Evolutionary conservation across 1,139 yeast species (phyloP).

Genomic region (Kurtzmaniella quercitrusa): DNA sequence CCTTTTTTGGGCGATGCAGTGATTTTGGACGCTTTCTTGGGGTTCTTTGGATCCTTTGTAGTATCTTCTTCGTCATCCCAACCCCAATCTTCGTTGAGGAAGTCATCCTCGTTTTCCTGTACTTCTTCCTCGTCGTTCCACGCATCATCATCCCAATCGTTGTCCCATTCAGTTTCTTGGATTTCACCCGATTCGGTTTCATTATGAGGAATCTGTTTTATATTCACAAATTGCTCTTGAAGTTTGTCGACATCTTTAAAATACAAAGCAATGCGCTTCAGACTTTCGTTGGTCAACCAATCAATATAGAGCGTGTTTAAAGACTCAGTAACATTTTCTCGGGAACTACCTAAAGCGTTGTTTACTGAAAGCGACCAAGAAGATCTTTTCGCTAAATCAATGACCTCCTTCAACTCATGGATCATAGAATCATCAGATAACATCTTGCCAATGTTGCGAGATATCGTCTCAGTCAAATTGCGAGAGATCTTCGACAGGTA

Average conservation of each 20-base stretch:
- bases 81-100: constrained; percentile 9
- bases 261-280: constrained; percentile 20
- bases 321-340: constrained; percentile 17
- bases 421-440: constrained; percentile 17
- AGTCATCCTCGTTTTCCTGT: constrained; percentile 5
- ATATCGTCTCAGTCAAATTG: constrained; percentile 25
- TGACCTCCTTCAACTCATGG: constrained; percentile 20
- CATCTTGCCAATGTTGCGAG: constrained; percentile 25
- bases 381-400: constrained; percentile 18
- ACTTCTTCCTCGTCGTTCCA: constrained; percentile 3
- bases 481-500: constrained; percentile 29
- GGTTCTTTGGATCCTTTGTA: not conserved
- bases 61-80: constrained; percentile 10
- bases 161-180: constrained; percentile 1
- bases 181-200: constrained; percentile 12
- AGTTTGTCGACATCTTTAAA: constrained; percentile 12
- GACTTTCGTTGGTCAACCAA: constrained; percentile 27
- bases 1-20: too few relatives aligned
- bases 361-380: constrained; percentile 30
- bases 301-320: constrained; percentile 26
- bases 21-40: constrained; percentile 4
- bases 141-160: constrained; percentile 4
- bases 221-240: not conserved
- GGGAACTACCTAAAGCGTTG: constrained; percentile 14
- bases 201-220: not conserved